Evolutionary conservation across 441 rosid species (phyloP).

Genomic region (Rhodomyrtus psidioides): DNA sequence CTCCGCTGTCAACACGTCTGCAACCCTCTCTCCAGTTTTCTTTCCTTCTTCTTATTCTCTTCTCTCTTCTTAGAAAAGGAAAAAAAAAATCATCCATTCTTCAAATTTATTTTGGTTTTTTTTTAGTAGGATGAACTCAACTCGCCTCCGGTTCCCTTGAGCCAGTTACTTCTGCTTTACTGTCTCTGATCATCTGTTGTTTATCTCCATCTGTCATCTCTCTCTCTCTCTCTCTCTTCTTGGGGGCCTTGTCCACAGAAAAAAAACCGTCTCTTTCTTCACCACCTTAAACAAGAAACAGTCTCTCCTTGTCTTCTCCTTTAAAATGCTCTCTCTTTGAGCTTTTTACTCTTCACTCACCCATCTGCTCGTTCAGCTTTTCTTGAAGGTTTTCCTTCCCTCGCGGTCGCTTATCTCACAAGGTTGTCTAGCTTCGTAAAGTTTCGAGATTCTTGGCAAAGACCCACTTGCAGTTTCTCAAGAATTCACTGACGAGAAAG

Average conservation of each 20-base stretch:
- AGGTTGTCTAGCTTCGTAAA: background rate
- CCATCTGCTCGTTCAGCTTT: background rate
- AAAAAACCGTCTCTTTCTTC: background rate
- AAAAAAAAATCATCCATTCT: background rate
- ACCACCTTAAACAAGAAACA: background rate
- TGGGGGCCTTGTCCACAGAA: background rate
- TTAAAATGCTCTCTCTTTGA: background rate
- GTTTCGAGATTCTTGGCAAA: background rate
- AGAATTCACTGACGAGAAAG: background rate
- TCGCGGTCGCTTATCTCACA: too few species aligned
- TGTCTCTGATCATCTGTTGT: background rate
- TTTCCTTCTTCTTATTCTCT: background rate
- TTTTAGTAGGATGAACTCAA: background rate
- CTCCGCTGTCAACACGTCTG: background rate
- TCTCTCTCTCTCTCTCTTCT: background rate
- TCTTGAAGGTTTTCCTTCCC: background rate
- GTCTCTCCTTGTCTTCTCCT: background rate
- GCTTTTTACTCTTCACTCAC: conserved; percentile 14
- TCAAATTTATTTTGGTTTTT: background rate
- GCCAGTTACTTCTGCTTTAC: background rate
- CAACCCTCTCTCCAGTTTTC: background rate
- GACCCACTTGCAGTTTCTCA: background rate
- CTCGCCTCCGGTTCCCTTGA: background rate
- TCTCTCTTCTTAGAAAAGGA: background rate
- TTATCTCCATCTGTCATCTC: background rate